Evolutionary conservation across 2,329 filamentous ascomycete genomes (phyloP), one percentile per base, ranked within the genome.

Genomic region (Penicillium sp.): DNA sequence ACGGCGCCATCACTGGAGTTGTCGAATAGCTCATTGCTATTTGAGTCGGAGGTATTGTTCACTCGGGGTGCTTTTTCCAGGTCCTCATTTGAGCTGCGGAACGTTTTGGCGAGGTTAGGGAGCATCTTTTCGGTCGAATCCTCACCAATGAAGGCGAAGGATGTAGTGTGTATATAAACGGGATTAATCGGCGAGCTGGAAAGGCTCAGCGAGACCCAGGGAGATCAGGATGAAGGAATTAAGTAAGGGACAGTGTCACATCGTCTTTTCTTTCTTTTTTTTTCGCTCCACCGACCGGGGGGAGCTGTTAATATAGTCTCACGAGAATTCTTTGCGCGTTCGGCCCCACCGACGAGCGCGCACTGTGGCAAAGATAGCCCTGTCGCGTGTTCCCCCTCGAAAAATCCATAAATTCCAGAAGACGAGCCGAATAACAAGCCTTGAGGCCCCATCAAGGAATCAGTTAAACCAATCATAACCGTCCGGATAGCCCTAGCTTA

Each of bases 1-100:
- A 87, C 82, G 13, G 82, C 83, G 49, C 77, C 77, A 59, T 64
- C 60, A 48, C 60, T 63, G 19, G 53, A 42, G 37, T 46, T 62
- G 21, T 68, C 63, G 35, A 43, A 57, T 15, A 50, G 21, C 25
- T 63, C 55, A 40, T 68, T 70, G 27, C 76, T 74, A 48, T 76
- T 72, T 19, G 69, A 66, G 56, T 67, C 62, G 21, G 63, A 54
- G 25, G 52, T 29, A 43, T 72, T 70, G 50, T 56, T 67, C 59
- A 69, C 68, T 17, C 66, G 64, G 54, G 71, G 69, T 7, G 65
- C 68, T 52, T 75, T 75, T 59, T 75, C 73, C 35, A 75, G 59
- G 58, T 75, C 72, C 29, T 61, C 56, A 13, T 69, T 65, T 31
- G 47, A 46, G 38, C 54, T 54, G 46, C 61, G 64, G 37, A 66